phyloP scores from a whole-genome alignment of 371 early-diverging fungal species.

The Blyttiomyces sp. region DNA sequence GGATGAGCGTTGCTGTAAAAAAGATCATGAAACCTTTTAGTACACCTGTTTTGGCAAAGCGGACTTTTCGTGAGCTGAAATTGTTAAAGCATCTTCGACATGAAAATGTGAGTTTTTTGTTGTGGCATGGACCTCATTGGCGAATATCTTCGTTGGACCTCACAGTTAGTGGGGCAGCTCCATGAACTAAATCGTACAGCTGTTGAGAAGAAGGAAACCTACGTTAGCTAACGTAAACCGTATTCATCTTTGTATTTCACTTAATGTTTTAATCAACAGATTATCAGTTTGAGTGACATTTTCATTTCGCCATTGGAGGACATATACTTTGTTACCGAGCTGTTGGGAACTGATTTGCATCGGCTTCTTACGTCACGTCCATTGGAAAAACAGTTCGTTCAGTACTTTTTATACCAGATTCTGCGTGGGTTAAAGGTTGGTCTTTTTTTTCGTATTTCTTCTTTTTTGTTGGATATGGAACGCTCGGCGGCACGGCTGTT shows the following conservation, averaged over 20 bases:
- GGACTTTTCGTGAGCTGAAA: conserved; percentile 90
- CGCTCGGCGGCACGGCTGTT: too few relatives aligned
- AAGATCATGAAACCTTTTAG: conserved; percentile 93
- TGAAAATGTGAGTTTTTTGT: conserved; percentile 25
- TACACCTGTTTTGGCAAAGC: conserved; percentile 86
- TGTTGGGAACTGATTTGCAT: conserved; percentile 91
- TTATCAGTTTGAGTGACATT: conserved; percentile 58
- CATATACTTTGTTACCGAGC: conserved; percentile 94
- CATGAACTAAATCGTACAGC: too few relatives aligned
- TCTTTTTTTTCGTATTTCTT: too few relatives aligned
- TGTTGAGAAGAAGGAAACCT: too few relatives aligned
- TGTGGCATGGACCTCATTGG: too few relatives aligned
- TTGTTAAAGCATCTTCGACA: conserved; percentile 77
- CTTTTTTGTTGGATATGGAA: too few relatives aligned
- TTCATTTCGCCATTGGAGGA: conserved; percentile 90
- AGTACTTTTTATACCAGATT: conserved; percentile 95
- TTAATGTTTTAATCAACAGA: conserved; percentile 1
- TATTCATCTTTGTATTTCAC: neutral
- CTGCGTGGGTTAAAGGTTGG: conserved; percentile 42
- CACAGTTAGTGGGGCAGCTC: too few relatives aligned
- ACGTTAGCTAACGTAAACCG: too few relatives aligned
- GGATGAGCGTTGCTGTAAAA: conserved; percentile 86
- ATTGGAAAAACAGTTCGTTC: conserved; percentile 88
- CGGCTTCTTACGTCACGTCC: conserved; percentile 82
- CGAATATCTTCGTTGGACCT: too few relatives aligned